Evolutionary conservation across 2,329 filamentous ascomycete genomes (phyloP), one percentile per base, ranked within the genome.

Genomic region (Rutstroemia sydowiana): DNA sequence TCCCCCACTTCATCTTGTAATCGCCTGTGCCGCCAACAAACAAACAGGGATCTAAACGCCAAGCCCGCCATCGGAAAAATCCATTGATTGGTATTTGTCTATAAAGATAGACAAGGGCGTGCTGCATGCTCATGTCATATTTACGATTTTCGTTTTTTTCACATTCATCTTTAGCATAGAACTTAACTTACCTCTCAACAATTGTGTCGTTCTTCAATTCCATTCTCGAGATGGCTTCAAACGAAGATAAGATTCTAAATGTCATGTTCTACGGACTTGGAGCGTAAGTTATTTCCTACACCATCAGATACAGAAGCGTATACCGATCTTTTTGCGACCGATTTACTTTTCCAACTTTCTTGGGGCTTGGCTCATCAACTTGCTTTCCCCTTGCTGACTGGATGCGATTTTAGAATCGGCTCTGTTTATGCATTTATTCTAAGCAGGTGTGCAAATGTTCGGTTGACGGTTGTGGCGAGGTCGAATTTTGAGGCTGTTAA

Each of bases 401-500:
- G 23, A 5, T 21, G 8, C 16, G 13, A 9, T 21, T 4, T 3
- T 42, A 79, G 76, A 0, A 79, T 80, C 47, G 77, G 77, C 26
- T 77, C 75, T 2, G 80, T 81, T 56, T 81, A 81, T 58, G 73
- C 75, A 7, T 80, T 79, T 53, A 72, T 80, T 32, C 59, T 79
- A 0, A 71, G 68, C 48, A 70, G 73, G 2, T 66, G 63, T 30
- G 56, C 69, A 2, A 65, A 70, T 26, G 70, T 77, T 16, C 67
- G 71, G n/a, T 71, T 83, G 20, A 82, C 79, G 0, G 77, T 80
- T 2, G 74, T 82, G 40, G 82, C 79, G 40, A 74, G 80, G 21
- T 81, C 78, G 1, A 83, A 84, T 62, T 82, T 79, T 65, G 66
- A 71, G 7, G 74, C 73, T 3, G 78, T 84, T 10, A 73, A 73